Evolutionary conservation across 2,329 filamentous ascomycete genomes (phyloP), one percentile per base, ranked within the genome.

Genomic region (Cryphonectria naterciae): DNA sequence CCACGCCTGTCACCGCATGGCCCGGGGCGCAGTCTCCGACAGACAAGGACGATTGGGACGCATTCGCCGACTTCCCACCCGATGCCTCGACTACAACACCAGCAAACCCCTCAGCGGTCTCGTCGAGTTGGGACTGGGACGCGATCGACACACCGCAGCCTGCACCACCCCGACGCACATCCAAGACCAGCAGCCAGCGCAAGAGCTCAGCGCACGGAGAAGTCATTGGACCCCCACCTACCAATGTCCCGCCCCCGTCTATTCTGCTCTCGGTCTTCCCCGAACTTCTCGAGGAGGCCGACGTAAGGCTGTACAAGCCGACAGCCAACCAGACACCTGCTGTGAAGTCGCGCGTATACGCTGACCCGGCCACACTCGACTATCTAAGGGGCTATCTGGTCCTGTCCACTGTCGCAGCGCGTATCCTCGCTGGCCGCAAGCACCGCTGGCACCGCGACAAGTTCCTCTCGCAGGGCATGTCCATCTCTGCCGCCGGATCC

Each of bases 361-460:
- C 89, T 4, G 87, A 92, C 69, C 84, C 88, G 1, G 85, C 85
- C 39, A 90, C 91, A 0, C 81, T 89, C 13, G 80, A 84, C 5
- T 94, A 93, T 74, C 83, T 95, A 1, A 83, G 84, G 65, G 88
- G 86, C 37, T 93, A 92, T 74, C 80, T 94, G 4, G 83, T 84
- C 70, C 81, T 93, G 6, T 88, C 87, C 0, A 86, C 85, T 2
- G 92, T 94, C 15, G 90, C 92, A 35, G 93, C 89, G n/a, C 92
- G 91, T 61, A 87, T 98, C 65, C 90, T 98, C 70, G 92, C 93
- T 1, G 95, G 95, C 15, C 91, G 95, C 70, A 94, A 93, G 77
- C 84, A 92, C 67, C 91, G 95, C 70, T 98, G 95, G 95, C 95
- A 97, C 79, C 89, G 95, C 68, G 95, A 98, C 80, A 91, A 89